Base-by-base conservation (phyloP, 2,329 filamentous ascomycete species). In the Scytalidium lignicola region DNA sequence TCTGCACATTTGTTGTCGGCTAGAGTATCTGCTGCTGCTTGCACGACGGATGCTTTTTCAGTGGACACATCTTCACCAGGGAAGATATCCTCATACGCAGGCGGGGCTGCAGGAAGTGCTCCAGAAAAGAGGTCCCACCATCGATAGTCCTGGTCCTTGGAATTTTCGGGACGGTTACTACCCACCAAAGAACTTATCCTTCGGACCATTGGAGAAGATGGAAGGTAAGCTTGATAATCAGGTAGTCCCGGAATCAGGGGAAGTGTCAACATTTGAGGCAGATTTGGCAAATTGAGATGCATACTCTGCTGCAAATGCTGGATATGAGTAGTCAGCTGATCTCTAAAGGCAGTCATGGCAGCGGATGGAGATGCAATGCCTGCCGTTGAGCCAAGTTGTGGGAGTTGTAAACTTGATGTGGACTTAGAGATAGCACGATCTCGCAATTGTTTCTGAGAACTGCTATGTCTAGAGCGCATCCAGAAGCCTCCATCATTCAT, bases 61-160 rank as follows among this genome's bases (percentile, higher is more conserved):
- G 67, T 69, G 49, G 83, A 78, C 15, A 74, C 54, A 41, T 74
- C 71, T 28, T 58, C 59, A 47, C 72, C 67, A 1, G 86, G 88
- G 64, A 83, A 93, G 22, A 93, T 79, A 43, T 91, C 88, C 47
- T 90, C 83, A 56, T 93, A 93, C 0, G 88, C 80, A 9, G 88
- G 88, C 8, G 87, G 87, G 26, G 79, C 73, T 3, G 74, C 70
- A 9, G 79, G 67, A 37, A 69, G 70, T 18, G 68, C 71, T 32
- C 74, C 69, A 8, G 81, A 80, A 41, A 85, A 76, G 22, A 85
- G 69, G 61, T 86, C 83, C 79, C 83, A 88, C 84, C 85, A 88
- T 51, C 76, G 75, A 56, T 73, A 73, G 46, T 82, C 76, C 48
- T 72, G 64, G 46, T 73, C 70, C 53, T 75, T 76, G 37, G 65